Base-by-base conservation (phyloP, 2,329 filamentous ascomycete genomes). In the Botrytis pseudocinerea region DNA sequence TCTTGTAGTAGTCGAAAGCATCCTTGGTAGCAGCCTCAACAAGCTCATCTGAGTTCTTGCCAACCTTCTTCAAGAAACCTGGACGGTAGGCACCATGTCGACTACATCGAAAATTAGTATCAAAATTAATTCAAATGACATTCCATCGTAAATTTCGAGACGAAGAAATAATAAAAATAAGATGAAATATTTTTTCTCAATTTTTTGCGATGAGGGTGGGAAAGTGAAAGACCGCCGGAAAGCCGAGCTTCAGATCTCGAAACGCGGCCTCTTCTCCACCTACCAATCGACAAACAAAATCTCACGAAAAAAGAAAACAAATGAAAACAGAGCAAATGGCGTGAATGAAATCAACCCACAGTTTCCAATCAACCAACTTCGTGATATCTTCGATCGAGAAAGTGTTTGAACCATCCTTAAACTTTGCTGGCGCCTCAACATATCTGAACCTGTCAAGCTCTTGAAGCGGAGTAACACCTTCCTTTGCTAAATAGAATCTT, bases 351-450 rank as follows among this genome's bases (percentile, higher is more conserved):
- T 59, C 22, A 62, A 81, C 89, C 80, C 83, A 92, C 89, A 93
- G 83, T 80, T 93, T 93, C 91, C 91, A 93, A 64, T 91, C 86
- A 16, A 93, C 87, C 5, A 93, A 84, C 32, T 78, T 83, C 77
- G 88, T 85, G 48, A 93, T 83, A 77, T 93, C 87, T 3, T 80
- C 82, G 82, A 93, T 87, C 18, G 80, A 32, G 78, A 76, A 8
- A 60, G 79, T 77, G 9, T 76, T 76, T 44, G 79, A 77, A 12
- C 78, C 77, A 69, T 80, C 79, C 4, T 80, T 80, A 74, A 92
- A 89, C 2, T 77, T 75, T 1, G 81, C 77, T 1, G 87, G 83
- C 3, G 90, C 88, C 35, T 85, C 84, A 14, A 82, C 80, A 77
- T 91, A 90, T 73, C 91, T 87, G 77, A 87, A 89, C 1, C 83